Evolutionary conservation across 2,329 filamentous ascomycete species (phyloP).

Genomic region (Phoma sp.): DNA sequence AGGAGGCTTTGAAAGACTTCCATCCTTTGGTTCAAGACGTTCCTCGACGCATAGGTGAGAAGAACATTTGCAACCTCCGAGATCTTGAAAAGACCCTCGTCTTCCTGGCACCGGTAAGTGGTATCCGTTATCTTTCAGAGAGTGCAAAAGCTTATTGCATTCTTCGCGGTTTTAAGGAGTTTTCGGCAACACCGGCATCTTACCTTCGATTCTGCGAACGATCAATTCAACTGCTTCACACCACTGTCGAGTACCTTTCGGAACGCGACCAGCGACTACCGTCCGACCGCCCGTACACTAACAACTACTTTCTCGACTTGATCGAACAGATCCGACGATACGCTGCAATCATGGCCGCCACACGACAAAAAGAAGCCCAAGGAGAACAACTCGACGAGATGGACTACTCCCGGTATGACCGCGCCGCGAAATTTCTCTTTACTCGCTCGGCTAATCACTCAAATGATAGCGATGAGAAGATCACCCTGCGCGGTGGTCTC

Average conservation of each 20-base stretch:
- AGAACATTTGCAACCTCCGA: conserved; percentile 87
- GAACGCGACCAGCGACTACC: conserved; percentile 86
- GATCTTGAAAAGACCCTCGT: conserved; percentile 94
- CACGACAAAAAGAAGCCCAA: conserved; percentile 70
- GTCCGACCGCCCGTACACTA: conserved; percentile 88
- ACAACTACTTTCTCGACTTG: conserved; percentile 95
- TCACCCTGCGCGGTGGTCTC: conserved; percentile 82
- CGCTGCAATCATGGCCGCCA: conserved; percentile 80
- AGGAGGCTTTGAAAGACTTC: conserved; percentile 77
- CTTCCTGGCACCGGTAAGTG: conserved; percentile 92
- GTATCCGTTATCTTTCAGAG: conserved; percentile 57
- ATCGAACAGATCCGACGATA: conserved; percentile 92
- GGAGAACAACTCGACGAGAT: conserved; percentile 59
- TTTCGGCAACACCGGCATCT: conserved; percentile 69
- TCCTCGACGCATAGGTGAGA: conserved; percentile 78
- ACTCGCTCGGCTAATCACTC: conserved; percentile 30
- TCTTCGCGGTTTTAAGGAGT: conserved; percentile 71
- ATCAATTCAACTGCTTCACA: conserved; percentile 87
- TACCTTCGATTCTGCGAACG: conserved; percentile 91
- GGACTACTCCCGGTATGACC: conserved; percentile 56
- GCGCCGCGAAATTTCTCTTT: conserved; percentile 30
- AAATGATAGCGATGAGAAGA: conserved; percentile 66
- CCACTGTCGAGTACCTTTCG: conserved; percentile 83
- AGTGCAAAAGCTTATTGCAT: conserved; percentile 72
- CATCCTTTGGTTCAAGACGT: conserved; percentile 79